Evolutionary conservation across 2,329 filamentous ascomycete species (phyloP).

Genomic region (Westerdykella aurantiaca): DNA sequence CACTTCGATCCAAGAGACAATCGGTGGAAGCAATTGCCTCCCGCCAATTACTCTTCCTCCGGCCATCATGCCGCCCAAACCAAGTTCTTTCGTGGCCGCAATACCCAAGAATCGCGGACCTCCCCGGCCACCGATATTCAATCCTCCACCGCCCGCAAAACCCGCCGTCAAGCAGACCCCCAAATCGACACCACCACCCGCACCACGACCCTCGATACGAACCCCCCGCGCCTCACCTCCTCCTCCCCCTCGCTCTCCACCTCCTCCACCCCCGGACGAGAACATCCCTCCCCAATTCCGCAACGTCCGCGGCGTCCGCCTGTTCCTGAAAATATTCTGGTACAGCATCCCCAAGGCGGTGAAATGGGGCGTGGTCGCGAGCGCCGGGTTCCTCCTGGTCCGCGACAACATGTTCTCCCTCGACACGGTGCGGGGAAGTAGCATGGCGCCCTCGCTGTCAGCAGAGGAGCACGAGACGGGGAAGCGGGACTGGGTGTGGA

Average conservation of each 20-base stretch:
- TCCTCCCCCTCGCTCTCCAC: conserved; percentile 2
- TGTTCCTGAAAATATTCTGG: background rate
- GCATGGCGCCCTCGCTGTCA: conserved; percentile 45
- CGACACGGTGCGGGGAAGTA: conserved; percentile 36
- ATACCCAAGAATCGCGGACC: too few species aligned
- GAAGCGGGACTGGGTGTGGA: conserved; percentile 34
- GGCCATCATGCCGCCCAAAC: background rate
- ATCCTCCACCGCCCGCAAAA: background rate
- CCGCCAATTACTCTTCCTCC: background rate
- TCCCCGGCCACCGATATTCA: too few species aligned
- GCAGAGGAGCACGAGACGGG: conserved; percentile 39
- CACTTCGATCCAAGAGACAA: too few species aligned
- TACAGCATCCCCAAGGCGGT: conserved; percentile 1
- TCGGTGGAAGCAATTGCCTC: too few species aligned
- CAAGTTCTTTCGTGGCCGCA: background rate
- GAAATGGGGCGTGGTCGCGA: conserved; percentile 1
- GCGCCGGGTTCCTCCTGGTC: conserved; percentile 22
- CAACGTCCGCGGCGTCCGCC: background rate
- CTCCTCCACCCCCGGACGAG: background rate
- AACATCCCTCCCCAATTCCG: background rate
- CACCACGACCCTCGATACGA: background rate
- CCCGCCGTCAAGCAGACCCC: background rate
- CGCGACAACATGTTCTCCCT: conserved; percentile 39
- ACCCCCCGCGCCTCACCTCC: background rate
- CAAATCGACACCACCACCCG: background rate